Evolutionary conservation across 106 monocot species (phyloP).

Genomic region (Narthecium ossifragum): DNA sequence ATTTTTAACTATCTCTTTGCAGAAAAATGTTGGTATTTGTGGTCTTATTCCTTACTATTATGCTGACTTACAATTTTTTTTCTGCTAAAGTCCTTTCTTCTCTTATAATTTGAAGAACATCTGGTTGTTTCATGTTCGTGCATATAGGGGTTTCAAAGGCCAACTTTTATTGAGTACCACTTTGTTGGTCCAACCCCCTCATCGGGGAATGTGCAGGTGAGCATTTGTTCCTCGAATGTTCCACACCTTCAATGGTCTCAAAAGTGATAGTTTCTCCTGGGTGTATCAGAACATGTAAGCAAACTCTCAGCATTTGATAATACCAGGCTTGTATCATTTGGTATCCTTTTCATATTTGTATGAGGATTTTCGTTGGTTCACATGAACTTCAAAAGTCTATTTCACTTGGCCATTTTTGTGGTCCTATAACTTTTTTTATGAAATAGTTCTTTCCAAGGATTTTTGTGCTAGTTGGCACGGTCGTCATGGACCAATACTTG

Average conservation of each 20-base stretch:
- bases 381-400: neutral
- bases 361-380: too few relatives aligned
- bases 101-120: too few relatives aligned
- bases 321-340: neutral
- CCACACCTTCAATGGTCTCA: slow-evolving; percentile 64
- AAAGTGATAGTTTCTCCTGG: slow-evolving; percentile 69
- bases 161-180: neutral
- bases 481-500: too few relatives aligned
- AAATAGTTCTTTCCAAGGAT: neutral
- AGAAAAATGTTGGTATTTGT: too few relatives aligned
- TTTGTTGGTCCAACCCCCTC: neutral
- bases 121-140: too few relatives aligned
- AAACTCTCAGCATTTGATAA: neutral
- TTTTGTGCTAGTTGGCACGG: neutral
- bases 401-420: neutral
- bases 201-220: slow-evolving; percentile 60
- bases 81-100: too few relatives aligned
- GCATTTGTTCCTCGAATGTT: slow-evolving; percentile 62
- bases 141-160: too few relatives aligned
- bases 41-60: too few relatives aligned
- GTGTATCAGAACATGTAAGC: slow-evolving; percentile 76
- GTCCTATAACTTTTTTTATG: neutral
- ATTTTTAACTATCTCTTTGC: too few relatives aligned
- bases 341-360: neutral
- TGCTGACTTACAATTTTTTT: too few relatives aligned